Evolutionary conservation across 2,329 filamentous ascomycete genomes (phyloP).

Genomic region (Blastomyces emzantsi): DNA sequence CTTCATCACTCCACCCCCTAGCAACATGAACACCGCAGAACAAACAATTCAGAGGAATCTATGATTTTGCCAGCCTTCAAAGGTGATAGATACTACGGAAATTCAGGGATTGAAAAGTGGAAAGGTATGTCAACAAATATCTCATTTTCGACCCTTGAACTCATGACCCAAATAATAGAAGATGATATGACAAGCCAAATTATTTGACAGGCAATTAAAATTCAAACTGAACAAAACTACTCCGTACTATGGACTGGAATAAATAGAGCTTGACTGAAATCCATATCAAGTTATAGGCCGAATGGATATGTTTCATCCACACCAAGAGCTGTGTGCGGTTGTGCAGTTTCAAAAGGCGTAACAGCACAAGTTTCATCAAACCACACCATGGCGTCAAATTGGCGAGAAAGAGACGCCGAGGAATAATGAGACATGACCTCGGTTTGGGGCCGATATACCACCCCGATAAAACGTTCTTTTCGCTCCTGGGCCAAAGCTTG

Average conservation of each 20-base stretch:
- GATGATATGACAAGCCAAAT: not conserved
- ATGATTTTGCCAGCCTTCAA: too few species aligned
- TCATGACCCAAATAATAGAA: not conserved
- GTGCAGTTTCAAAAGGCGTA: slow-evolving; percentile 37
- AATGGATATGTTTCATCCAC: slow-evolving; percentile 46
- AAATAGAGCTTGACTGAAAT: not conserved
- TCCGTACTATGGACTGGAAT: not conserved
- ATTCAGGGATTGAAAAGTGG: not conserved
- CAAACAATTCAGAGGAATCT: not conserved
- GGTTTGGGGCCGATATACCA: slow-evolving; percentile 44
- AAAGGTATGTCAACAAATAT: not conserved
- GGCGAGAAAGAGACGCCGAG: slow-evolving; percentile 37
- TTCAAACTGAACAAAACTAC: not conserved
- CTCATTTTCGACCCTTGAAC: not conserved
- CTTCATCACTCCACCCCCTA: not conserved
- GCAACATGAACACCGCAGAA: not conserved
- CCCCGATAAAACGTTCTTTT: slow-evolving; percentile 46
- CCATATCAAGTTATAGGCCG: slow-evolving; percentile 30
- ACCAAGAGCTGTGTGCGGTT: slow-evolving; percentile 37
- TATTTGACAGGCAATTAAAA: not conserved
- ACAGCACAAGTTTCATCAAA: slow-evolving; percentile 42
- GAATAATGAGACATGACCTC: slow-evolving; percentile 45
- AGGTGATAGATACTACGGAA: too few species aligned
- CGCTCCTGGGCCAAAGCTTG: slow-evolving; percentile 31
- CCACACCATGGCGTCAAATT: slow-evolving; percentile 45